phyloP scores from a whole-genome alignment of 2,329 filamentous ascomycete genomes.

The Trichoderma polysporum region DNA sequence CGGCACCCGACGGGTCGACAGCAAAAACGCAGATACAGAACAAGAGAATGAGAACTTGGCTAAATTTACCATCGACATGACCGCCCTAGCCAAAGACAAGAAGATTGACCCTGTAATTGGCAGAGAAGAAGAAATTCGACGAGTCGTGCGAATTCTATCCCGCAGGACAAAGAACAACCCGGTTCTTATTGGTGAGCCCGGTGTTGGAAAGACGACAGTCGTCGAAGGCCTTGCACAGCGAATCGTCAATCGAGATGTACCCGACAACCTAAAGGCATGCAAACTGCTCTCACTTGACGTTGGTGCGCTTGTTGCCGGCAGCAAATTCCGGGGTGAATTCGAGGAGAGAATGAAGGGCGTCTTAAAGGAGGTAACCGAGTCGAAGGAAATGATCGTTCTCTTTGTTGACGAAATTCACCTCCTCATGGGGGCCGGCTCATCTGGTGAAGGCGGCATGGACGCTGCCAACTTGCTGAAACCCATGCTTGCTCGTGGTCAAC shows the following conservation, averaged over 20 bases:
- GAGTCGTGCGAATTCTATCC: slow-evolving; percentile 88
- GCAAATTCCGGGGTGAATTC: slow-evolving; percentile 98
- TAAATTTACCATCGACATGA: slow-evolving; percentile 99
- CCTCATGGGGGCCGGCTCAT: slow-evolving; percentile 94
- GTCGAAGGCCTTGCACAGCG: slow-evolving; percentile 93
- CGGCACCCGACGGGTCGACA: slow-evolving; percentile 90
- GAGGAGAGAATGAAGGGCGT: slow-evolving; percentile 99
- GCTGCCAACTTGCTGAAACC: slow-evolving; percentile 96
- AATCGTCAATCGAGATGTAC: slow-evolving; percentile 95
- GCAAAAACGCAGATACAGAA: slow-evolving; percentile 91
- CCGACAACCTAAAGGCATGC: slow-evolving; percentile 91
- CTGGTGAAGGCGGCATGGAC: slow-evolving; percentile 97
- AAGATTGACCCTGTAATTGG: slow-evolving; percentile 98
- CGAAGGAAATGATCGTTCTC: slow-evolving; percentile 94
- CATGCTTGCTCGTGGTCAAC: slow-evolving; percentile 92
- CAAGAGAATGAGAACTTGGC: slow-evolving; percentile 91
- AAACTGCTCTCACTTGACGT: slow-evolving; percentile 94
- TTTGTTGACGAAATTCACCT: slow-evolving; percentile 99
- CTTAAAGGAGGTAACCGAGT: slow-evolving; percentile 91
- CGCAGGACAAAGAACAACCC: slow-evolving; percentile 98
- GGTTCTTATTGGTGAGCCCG: slow-evolving; percentile 94
- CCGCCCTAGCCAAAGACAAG: slow-evolving; percentile 89
- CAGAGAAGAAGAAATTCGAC: slow-evolving; percentile 89
- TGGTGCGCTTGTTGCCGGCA: slow-evolving; percentile 90
- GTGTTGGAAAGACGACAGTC: slow-evolving; percentile 97